Evolutionary conservation across 768 basidiomycete species (phyloP), one percentile per base, ranked within the genome.

Genomic region (Leucosporidium scottii): DNA sequence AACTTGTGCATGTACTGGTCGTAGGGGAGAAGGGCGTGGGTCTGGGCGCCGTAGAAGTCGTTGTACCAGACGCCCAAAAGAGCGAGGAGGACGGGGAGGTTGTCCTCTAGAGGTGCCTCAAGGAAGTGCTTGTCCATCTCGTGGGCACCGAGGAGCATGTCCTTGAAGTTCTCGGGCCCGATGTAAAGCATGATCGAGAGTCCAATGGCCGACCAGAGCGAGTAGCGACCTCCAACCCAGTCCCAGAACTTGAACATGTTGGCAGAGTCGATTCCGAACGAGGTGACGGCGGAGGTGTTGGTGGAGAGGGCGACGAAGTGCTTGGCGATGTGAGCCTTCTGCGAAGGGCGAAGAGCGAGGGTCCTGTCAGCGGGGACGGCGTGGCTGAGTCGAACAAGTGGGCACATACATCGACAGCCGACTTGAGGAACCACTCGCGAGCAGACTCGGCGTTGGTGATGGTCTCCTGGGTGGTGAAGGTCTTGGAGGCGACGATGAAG

Each of bases 211-310:
- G 91, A 93, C 94, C 96, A 98, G 72, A 99, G 83, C 74, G 89
- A 92, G 84, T 99, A 99, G 70, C 94, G 86, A 31, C 96, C 96
- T 70, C 96, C 96, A 71, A 99, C 96, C 96, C 96, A 99, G 80
- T 98, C 96, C 94, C 94, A 99, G 85, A 99, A 98, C 77, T 89
- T 87, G 85, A 99, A 99, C 93, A 99, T 99, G 82, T 97, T 97
- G 73, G 84, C 83, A 68, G 86, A 79, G 56, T 87, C 82, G 76
- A 99, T 99, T 51, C 96, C 96, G 76, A 99, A 99, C 4, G 83
- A 85, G 23, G 90, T 89, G 64, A 98, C 96, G 17, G 90, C 91
- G 77, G 87, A 84, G 61, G 91, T 91, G 80, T 99, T 99, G 65
- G 96, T 99, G 75, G 90, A 93, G 66, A 99, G 86, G 4, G 96